Evolutionary conservation across 208 protist species (phyloP), one percentile per base, ranked within the genome.

Genomic region (Leishmania tarentolae): DNA sequence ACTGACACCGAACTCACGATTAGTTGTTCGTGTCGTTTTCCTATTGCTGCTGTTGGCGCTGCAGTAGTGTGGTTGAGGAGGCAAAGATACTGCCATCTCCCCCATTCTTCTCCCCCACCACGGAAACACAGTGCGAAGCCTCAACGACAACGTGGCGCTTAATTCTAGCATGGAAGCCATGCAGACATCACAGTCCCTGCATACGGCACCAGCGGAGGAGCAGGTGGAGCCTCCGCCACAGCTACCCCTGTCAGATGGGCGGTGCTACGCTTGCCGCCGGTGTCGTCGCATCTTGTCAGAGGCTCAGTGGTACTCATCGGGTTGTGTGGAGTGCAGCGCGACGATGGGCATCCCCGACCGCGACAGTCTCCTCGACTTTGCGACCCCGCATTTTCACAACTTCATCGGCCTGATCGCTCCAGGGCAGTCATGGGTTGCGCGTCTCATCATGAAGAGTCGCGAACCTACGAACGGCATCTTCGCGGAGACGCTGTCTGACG

Each of bases 381-480:
- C 93, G 13, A 96, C 93, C n/a, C 78, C 91, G 7, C 88, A 96
- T 59, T 98, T 96, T 71, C 82, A 90, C 50, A 94, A 96, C 78
- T 98, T 95, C 52, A 83, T 98, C 71, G 95, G 95, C 17, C 88
- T 98, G 31, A 91, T 98, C 35, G 95, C 88, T 0, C 90, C 95
- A 0, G 87, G 91, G 68, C 87, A 93, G 81, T 96, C 93, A 66
- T 98, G 95, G 95, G 91, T 98, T 47, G 93, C 91, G 40, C 87
- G 95, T 17, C 76, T 96, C 3, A 98, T 98, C 80, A 88, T 89
- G 37, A 90, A 91, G 79, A 77, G 50, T 40, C 63, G 68, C 35
- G 52, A 68, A 9, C 66, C 59, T 17, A 81, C 87, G 4, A 95
- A 94, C 72, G 95, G 90, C 56, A 84, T 98, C 28, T 98, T 94